phyloP scores from a whole-genome alignment of 2,329 filamentous ascomycete genomes.

The Penicillium expansum region DNA sequence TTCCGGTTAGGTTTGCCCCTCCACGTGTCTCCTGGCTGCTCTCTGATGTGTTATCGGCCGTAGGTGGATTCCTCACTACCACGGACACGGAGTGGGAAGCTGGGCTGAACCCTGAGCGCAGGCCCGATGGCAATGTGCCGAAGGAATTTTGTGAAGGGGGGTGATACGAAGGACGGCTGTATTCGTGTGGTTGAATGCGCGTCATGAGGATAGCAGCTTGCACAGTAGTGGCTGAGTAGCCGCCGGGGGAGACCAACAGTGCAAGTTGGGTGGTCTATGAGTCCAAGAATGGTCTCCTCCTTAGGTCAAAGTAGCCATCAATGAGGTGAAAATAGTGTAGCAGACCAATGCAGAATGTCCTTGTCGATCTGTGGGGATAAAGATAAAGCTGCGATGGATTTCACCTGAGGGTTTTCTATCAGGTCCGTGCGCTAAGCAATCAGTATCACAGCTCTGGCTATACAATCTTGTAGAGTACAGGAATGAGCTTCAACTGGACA shows the following conservation, averaged over 20 bases:
- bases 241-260: neutral
- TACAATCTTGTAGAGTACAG: neutral
- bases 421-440: slow-evolving; percentile 4
- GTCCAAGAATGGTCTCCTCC: neutral
- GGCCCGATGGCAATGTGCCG: neutral
- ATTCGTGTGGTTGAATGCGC: slow-evolving; percentile 8
- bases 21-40: slow-evolving; percentile 18
- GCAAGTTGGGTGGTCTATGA: neutral
- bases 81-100: slow-evolving; percentile 12
- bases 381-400: slow-evolving; percentile 6
- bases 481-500: neutral
- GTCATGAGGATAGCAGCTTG: slow-evolving; percentile 6
- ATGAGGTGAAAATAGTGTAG: neutral
- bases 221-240: neutral
- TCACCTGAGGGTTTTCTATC: slow-evolving; percentile 1
- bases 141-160: neutral
- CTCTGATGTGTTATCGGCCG: slow-evolving; percentile 9
- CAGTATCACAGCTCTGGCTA: neutral
- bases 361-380: slow-evolving; percentile 13
- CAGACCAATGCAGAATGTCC: neutral
- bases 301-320: neutral
- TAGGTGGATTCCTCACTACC: slow-evolving; percentile 13
- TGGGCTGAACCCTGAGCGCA: slow-evolving; percentile 3
- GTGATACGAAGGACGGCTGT: slow-evolving; percentile 5
- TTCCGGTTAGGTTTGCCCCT: slow-evolving; percentile 12